Evolutionary conservation across 176 grass and related monocot genomes (phyloP), one percentile per base, ranked within the genome.

Genomic region (Poa annua): DNA sequence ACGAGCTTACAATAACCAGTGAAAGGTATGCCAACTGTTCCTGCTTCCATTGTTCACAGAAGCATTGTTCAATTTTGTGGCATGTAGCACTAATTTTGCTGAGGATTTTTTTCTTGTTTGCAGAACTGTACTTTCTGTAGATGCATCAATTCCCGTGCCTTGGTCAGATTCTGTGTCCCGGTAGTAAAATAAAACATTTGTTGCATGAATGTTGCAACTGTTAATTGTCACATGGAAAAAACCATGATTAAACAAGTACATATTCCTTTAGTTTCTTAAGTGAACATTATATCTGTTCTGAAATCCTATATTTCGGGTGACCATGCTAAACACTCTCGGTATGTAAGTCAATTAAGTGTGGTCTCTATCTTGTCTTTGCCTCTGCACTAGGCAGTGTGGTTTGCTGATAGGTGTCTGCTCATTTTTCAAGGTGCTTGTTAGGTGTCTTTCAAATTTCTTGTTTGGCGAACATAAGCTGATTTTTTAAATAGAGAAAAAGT

Each of bases 1-100:
- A 98, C 60, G 96, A 98, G 50, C 91, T 95, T 73, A 95, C 91
- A 56, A 92, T 95, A 52, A 98, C 64, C 74, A 95, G 92, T 54
- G 96, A 98, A 83, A 95, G 96, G 96, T 98, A 87, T 83, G 55
- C 4, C 70, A 57, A 39, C 69, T 73, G 22, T 71, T 87, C 63
- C 53, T 80, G 13, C 21, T 76, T 68, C n/a, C 36, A 26, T 33
- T 20, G 39, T 61, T 64, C 26, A 22, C 62, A 13, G 59, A 54
- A 36, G 60, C 6, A n/a, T 50, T 70, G 52, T 48, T 54, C 17
- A 84, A 66, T 76, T 82, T 25, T 15, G 21, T 84, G 14, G 21
- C 47, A 71, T 78, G 33, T 52, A 45, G 49, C 21, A 74, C 53
- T 48, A 54, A 79, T 78, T 29, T 81, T 73, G 64, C 7, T 0